Conservation (phyloP, 2,329 filamentous ascomycete species). For the Ascochyta pisi region DNA sequence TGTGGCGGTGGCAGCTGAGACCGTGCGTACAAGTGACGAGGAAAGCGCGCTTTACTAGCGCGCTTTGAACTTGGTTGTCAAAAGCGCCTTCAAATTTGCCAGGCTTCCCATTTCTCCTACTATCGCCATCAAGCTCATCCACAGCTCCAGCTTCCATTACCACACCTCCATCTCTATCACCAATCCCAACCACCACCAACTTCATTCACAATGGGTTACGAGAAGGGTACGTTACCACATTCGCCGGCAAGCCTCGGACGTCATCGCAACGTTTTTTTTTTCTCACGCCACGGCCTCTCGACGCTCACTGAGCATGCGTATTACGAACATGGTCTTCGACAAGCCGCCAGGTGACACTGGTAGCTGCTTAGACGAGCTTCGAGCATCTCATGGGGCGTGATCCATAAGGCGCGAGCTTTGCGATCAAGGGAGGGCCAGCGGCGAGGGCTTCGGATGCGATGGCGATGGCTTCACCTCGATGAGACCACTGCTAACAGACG, state of each 20-base stretch:
- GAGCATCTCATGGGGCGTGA: constrained; percentile 18
- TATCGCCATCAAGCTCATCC: constrained; percentile 16
- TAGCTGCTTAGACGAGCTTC: constrained; percentile 6
- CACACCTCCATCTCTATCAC: constrained; percentile 25
- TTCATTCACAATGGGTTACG: constrained; percentile 50
- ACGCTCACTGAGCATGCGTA: constrained; percentile 37
- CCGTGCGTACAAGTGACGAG: not conserved
- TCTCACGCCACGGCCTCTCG: constrained; percentile 24
- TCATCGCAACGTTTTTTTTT: constrained; percentile 30
- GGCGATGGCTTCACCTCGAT: constrained; percentile 3
- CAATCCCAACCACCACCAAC: constrained; percentile 21
- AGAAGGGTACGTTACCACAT: constrained; percentile 45
- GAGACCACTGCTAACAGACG: constrained; percentile 30
- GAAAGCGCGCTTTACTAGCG: constrained; percentile 13
- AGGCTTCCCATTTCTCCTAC: constrained; percentile 19
- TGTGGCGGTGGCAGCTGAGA: constrained; percentile 1
- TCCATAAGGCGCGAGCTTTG: constrained; percentile 32
- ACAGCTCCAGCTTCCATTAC: constrained; percentile 22
- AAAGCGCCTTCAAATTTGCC: constrained; percentile 23
- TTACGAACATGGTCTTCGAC: constrained; percentile 8
- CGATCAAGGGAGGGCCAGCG: constrained; percentile 31
- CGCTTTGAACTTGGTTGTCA: constrained; percentile 31
- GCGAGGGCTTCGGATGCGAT: constrained; percentile 20
- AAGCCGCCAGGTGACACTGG: constrained; percentile 6
- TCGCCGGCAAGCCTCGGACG: constrained; percentile 30